These are phyloP conservation scores for Geopyxis carbonaria DNA, from an alignment of 495 filamentous ascomycete species.

Conservation along the genomic window DNA sequence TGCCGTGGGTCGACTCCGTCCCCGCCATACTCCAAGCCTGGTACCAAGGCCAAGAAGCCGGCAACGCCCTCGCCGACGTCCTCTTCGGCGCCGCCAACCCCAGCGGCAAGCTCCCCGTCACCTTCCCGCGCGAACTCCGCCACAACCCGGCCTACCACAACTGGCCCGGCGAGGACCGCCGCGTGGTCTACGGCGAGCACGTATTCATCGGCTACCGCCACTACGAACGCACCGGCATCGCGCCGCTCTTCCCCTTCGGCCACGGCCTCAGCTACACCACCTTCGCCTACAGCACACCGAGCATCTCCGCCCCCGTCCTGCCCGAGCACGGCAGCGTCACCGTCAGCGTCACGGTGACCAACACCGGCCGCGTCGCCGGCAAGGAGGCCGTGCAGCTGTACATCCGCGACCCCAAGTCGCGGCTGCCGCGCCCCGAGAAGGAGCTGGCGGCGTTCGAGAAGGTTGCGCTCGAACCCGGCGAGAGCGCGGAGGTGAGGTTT, in stretches of 20 bases:
- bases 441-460: slow-evolving; percentile 71
- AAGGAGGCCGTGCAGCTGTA: slow-evolving; percentile 72
- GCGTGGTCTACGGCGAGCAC: slow-evolving; percentile 69
- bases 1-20: slow-evolving; percentile 60
- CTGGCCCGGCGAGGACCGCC: slow-evolving; percentile 63
- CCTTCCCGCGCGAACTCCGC: slow-evolving; percentile 53
- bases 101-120: slow-evolving; percentile 39
- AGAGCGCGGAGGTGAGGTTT: slow-evolving; percentile 51
- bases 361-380: slow-evolving; percentile 46
- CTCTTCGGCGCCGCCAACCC: slow-evolving; percentile 41
- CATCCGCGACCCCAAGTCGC: slow-evolving; percentile 37
- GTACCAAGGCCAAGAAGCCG: slow-evolving; percentile 52
- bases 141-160: slow-evolving; percentile 74
- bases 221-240: slow-evolving; percentile 53
- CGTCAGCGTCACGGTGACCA: slow-evolving; percentile 47
- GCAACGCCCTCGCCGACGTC: slow-evolving; percentile 45
- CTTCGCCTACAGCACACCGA: slow-evolving; percentile 50
- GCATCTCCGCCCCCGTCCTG: slow-evolving; percentile 33
- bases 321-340: slow-evolving; percentile 34
- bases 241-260: slow-evolving; percentile 61
- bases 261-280: slow-evolving; percentile 70
- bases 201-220: slow-evolving; percentile 71
- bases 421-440: slow-evolving; percentile 51
- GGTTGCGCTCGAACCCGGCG: slow-evolving; percentile 48
- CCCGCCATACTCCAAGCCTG: slow-evolving; percentile 58